Evolutionary conservation across 2,329 filamentous ascomycete genomes (phyloP).

Genomic region (Hypoxylon sp.): DNA sequence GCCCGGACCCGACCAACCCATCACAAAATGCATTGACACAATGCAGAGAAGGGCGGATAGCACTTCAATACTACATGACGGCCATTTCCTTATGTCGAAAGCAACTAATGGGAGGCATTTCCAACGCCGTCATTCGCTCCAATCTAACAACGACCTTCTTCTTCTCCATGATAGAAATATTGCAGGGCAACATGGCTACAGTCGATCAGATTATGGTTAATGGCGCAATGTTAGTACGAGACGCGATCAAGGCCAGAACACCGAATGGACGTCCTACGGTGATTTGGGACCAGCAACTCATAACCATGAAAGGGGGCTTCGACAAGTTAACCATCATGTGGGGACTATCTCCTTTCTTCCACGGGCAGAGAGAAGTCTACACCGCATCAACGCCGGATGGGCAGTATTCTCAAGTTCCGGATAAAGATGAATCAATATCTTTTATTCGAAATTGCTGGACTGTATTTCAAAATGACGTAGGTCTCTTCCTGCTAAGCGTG

Average conservation of each 20-base stretch:
- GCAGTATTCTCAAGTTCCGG: slow-evolving; percentile 28
- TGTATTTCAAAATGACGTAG: slow-evolving; percentile 44
- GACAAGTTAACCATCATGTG: slow-evolving; percentile 45
- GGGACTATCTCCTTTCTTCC: slow-evolving; percentile 47
- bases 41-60: slow-evolving; percentile 35
- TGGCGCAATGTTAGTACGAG: slow-evolving; percentile 38
- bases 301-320: slow-evolving; percentile 42
- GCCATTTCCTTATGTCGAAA: slow-evolving; percentile 42
- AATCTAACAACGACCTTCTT: slow-evolving; percentile 45
- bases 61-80: slow-evolving; percentile 45
- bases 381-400: neutral
- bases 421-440: slow-evolving; percentile 28
- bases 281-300: slow-evolving; percentile 36
- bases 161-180: slow-evolving; percentile 47
- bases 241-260: slow-evolving; percentile 21
- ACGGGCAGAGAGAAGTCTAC: slow-evolving; percentile 26
- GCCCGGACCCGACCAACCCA: slow-evolving; percentile 10
- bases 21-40: slow-evolving; percentile 2
- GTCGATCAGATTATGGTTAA: slow-evolving; percentile 41
- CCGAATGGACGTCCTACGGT: slow-evolving; percentile 27
- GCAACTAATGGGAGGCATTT: slow-evolving; percentile 38
- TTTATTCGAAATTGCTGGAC: slow-evolving; percentile 42
- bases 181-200: slow-evolving; percentile 44
- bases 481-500: slow-evolving; percentile 44
- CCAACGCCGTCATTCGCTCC: slow-evolving; percentile 30